Percentiles rank a stretch among this genome's conserved stretches.
phyloP scores from a whole-genome alignment of 192 early-diverging fungal genomes.

The Geranomyces michiganensis region DNA sequence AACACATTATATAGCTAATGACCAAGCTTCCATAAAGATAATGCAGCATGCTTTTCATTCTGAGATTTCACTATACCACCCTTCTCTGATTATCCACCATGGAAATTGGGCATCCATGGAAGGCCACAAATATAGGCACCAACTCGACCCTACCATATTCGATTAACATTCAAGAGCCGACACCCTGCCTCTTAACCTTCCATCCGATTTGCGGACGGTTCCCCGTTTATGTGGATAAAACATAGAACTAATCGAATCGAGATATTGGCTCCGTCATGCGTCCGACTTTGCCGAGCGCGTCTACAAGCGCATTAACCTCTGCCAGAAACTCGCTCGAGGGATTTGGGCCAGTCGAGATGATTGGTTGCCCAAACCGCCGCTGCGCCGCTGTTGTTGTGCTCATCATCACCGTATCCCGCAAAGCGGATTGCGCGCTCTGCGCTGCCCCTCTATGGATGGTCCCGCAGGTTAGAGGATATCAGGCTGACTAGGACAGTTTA shows the following conservation, averaged over 20 bases:
- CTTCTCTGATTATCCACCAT: no score
- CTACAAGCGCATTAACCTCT: slow-evolving; percentile 32
- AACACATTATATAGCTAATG: no score
- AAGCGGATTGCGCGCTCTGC: slow-evolving; percentile 9
- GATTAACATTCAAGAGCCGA: no score
- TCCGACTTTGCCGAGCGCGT: slow-evolving; percentile 34
- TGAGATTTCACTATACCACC: no score
- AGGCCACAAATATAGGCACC: no score
- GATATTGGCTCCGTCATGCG: slow-evolving; percentile 8
- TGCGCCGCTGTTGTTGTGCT: slow-evolving; percentile 27
- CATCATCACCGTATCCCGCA: slow-evolving; percentile 28
- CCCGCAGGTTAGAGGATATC: neutral
- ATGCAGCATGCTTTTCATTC: no score
- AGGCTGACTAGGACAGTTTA: neutral
- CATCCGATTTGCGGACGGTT: no score
- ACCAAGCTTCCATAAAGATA: no score
- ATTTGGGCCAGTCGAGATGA: neutral
- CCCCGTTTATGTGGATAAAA: no score
- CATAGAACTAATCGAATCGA: neutral
- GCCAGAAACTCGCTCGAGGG: slow-evolving; percentile 28
- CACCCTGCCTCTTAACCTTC: no score
- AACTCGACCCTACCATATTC: no score
- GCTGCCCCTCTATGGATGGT: slow-evolving; percentile 16
- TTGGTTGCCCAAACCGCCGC: neutral
- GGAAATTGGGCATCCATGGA: no score